Base-by-base conservation (phyloP, 2,329 filamentous ascomycete species). In the Mycosphaerella sp. region DNA sequence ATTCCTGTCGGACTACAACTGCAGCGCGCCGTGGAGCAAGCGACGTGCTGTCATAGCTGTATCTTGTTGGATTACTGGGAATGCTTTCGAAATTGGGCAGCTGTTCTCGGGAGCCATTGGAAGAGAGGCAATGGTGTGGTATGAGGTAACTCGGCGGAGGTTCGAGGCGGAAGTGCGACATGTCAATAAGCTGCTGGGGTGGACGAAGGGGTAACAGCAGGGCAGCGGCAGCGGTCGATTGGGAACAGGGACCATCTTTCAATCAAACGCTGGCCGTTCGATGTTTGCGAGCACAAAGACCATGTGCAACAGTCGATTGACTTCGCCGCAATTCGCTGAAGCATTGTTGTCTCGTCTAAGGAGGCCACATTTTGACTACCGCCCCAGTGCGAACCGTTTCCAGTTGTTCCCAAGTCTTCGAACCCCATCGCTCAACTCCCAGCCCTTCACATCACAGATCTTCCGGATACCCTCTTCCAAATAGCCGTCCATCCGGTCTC, bases 401-500 rank as follows among this genome's bases (percentile, higher is more conserved):
- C 89, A 97, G 67, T 97, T 98, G 23, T 72, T 73, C 0, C 80
- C 83, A 55, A 97, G 75, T 53, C 71, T 78, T 63, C 71, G 74
- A 1, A 89, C 79, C 0, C 92, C 92, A 4, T 89, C 77, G 43
- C 85, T 78, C 54, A 95, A 69, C 0, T 70, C 68, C 92, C 93
- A 97, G 1, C 80, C 83, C 62, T 90, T 93, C 44, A 90, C 76
- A 46, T 79, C 70, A 66, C 92, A 96, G 4, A 97, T 80, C 56
- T 79, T 82, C n/a, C 84, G 76, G 52, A 86, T 82, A 58, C 91
- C 85, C 44, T 87, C 80, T 67, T 92, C 87, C 10, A 98, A 73
- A 55, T 82, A 74, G 2, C 74, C 71, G 67, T 97, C 93, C 87
- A 97, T 95, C 48, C 78, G 74, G 1, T 83, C 76, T 0, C 93